Conservation (phyloP, 257 asterid genomes). For the Solanum tacnaense region DNA sequence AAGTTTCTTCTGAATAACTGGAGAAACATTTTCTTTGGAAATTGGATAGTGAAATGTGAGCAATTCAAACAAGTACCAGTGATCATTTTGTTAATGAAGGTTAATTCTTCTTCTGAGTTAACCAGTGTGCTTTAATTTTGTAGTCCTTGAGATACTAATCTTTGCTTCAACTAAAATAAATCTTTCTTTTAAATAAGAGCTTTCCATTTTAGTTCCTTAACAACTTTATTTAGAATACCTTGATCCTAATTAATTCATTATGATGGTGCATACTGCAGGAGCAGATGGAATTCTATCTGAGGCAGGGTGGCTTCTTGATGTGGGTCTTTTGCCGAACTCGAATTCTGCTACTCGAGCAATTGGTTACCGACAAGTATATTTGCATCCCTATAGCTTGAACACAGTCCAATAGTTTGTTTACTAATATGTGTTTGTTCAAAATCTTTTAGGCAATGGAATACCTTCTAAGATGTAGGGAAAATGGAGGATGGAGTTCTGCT, state of each 20-base stretch:
- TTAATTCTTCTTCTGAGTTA: neutral
- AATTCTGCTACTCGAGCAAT: conserved; percentile 93
- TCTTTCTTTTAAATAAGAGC: neutral
- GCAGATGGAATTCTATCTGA: conserved; percentile 71
- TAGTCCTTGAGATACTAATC: neutral
- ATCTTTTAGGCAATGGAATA: conserved; percentile 77
- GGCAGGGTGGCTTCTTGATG: conserved; percentile 85
- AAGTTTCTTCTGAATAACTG: neutral
- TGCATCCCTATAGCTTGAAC: neutral
- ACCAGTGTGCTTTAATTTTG: neutral
- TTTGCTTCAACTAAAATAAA: neutral
- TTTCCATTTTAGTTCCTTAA: neutral
- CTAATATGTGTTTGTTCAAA: neutral
- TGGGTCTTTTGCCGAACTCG: conserved; percentile 79
- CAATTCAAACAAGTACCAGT: neutral
- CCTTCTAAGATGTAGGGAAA: conserved; percentile 58
- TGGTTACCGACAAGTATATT: conserved; percentile 86
- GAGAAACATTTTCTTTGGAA: neutral
- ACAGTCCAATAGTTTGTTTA: neutral
- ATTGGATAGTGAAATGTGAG: neutral
- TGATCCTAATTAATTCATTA: neutral
- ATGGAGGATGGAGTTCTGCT: conserved; percentile 60
- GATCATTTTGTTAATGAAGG: neutral
- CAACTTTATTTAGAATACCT: neutral
- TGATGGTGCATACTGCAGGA: conserved; percentile 15